These are phyloP conservation scores for Casaregolazyma lundiana DNA, from an alignment of 1,139 yeast genomes.

Conservation along the genomic window DNA sequence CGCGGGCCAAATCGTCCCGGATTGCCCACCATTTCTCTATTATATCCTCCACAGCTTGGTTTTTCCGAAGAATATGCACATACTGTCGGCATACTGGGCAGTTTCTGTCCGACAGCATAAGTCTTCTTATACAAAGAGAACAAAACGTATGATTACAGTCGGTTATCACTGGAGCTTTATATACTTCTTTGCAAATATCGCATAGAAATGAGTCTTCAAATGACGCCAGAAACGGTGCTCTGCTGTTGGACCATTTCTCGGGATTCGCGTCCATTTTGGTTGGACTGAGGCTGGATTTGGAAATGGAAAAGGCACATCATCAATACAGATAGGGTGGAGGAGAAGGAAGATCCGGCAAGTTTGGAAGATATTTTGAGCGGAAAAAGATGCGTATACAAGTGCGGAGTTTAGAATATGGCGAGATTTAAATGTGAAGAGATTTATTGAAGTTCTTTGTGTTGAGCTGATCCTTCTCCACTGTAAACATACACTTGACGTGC, in stretches of 20 bases:
- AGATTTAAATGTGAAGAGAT: too few relatives aligned
- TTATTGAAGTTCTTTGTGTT: too few relatives aligned
- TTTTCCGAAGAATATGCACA: slow-evolving; percentile 65
- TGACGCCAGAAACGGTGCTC: slow-evolving; percentile 51
- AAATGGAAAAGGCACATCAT: too few relatives aligned
- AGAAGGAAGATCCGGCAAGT: too few relatives aligned
- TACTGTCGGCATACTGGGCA: slow-evolving; percentile 82
- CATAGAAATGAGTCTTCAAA: slow-evolving; percentile 75
- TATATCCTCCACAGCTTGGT: slow-evolving; percentile 68
- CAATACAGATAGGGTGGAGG: too few relatives aligned
- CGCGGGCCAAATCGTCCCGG: slow-evolving; percentile 22
- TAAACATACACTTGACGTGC: too few relatives aligned
- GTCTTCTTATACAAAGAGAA: slow-evolving; percentile 78
- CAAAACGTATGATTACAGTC: slow-evolving; percentile 90
- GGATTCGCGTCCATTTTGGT: slow-evolving; percentile 46
- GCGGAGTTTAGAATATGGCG: too few relatives aligned
- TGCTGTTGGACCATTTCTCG: slow-evolving; percentile 57
- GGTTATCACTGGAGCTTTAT: slow-evolving; percentile 78
- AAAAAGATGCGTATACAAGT: too few relatives aligned
- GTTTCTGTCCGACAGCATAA: slow-evolving; percentile 50
- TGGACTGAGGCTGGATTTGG: neutral
- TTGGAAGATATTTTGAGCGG: too few relatives aligned
- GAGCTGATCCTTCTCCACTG: too few relatives aligned
- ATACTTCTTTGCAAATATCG: slow-evolving; percentile 85
- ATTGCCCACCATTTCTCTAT: slow-evolving; percentile 50